Base-by-base conservation (phyloP, 1,284 basidiomycete species). In the Ceratorhiza oryzae-sativae region DNA sequence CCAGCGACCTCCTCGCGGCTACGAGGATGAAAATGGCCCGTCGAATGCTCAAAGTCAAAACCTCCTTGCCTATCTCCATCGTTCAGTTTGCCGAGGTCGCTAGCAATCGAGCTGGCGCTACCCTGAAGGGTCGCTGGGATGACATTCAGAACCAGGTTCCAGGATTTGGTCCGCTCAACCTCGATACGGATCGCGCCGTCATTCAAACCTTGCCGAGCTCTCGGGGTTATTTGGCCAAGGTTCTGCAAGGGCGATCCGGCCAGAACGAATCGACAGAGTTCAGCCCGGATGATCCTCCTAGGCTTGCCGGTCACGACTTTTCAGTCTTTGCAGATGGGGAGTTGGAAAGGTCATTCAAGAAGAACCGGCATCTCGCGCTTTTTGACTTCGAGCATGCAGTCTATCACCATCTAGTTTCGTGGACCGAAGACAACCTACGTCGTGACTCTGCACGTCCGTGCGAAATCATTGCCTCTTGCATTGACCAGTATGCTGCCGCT, bases 11-110 rank as follows among this genome's bases (percentile, higher is more conserved):
- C 0, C 76, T 85, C 2, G 59, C 39, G 41, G 77, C 73, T 49
- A 80, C 82, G 75, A 76, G 77, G 41, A 74, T 76, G 15, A 85
- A 85, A 73, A 74, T 83, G 25, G 77, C 77, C 25, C 77, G 79
- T 9, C 79, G 84, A 1, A 62, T 82, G 13, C 61, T 76, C 61
- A 84, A 87, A 73, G 76, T 86, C n/a, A 72, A 75, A 53, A 51
- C 45, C 2, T 39, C 71, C 8, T 73, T 77, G 1, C 67, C 74
- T 0, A 73, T 71, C 32, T 68, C 80, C 25, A 39, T 78, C 8
- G 39, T 73, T 9, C 3, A 74, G 2, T 59, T 71, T 6, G 79
- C 79, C 6, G 27, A 74, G 10, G 62, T 63, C 0, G 73, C 74
- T 0, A 73, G 59, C 18, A 23, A 75, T 2, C 71, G 65, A 9